phyloP scores from a whole-genome alignment of 495 filamentous ascomycete species.

The Cudoniella acicularis region DNA sequence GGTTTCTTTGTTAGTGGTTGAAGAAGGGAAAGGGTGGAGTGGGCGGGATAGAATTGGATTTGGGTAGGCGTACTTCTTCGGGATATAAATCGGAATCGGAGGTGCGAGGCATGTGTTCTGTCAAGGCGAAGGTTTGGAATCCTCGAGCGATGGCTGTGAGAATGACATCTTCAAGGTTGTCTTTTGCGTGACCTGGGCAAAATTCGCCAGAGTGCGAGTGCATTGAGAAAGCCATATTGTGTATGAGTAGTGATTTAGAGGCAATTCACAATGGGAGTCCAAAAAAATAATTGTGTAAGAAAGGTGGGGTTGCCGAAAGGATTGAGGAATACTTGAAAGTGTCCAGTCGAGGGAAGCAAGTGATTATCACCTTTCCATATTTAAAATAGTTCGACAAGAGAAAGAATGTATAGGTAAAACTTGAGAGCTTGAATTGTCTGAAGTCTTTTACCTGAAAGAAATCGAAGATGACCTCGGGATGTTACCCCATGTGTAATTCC shows the following conservation, averaged over 20 bases:
- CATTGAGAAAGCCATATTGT: slow-evolving; percentile 90
- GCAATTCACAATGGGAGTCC: not conserved
- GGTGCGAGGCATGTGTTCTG: slow-evolving; percentile 94
- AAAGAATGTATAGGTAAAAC: too few relatives aligned
- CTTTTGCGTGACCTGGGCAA: slow-evolving; percentile 82
- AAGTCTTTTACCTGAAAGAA: too few relatives aligned
- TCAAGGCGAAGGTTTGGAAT: slow-evolving; percentile 80
- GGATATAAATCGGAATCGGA: slow-evolving; percentile 77
- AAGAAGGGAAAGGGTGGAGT: slow-evolving; percentile 8
- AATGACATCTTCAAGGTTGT: slow-evolving; percentile 80
- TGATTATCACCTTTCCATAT: too few relatives aligned
- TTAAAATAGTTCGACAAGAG: too few relatives aligned
- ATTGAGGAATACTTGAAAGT: too few relatives aligned
- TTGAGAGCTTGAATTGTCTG: too few relatives aligned
- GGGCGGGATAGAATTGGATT: slow-evolving; percentile 15
- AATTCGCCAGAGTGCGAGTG: slow-evolving; percentile 98
- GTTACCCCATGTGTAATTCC: too few relatives aligned
- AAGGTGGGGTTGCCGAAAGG: not conserved
- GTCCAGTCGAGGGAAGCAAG: too few relatives aligned
- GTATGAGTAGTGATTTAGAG: not conserved
- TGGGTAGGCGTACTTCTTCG: slow-evolving; percentile 65
- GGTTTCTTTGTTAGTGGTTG: slow-evolving; percentile 12
- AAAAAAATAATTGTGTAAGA: not conserved
- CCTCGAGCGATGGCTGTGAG: slow-evolving; percentile 70
- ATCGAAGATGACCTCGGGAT: too few relatives aligned